These are phyloP conservation scores for Haplosporangium gracile DNA, from an alignment of 192 early-diverging fungal genomes.

Conservation along the genomic window DNA sequence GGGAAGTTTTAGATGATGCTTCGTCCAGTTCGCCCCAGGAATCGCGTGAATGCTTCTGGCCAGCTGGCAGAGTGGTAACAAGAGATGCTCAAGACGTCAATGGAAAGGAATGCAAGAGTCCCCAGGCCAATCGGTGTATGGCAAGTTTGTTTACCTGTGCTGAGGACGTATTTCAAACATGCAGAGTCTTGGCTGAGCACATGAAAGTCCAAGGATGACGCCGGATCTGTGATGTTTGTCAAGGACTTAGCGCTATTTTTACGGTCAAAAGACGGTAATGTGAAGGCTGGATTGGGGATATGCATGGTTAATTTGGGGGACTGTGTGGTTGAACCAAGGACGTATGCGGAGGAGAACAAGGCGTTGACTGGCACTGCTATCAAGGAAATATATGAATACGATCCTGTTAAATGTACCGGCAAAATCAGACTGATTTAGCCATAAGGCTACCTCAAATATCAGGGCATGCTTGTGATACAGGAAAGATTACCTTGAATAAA, in stretches of 20 bases:
- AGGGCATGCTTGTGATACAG: not conserved
- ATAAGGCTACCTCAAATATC: too few species aligned
- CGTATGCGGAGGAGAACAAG: too few species aligned
- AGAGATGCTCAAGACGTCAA: not conserved
- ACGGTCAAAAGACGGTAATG: too few species aligned
- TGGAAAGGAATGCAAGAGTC: not conserved
- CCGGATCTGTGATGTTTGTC: too few species aligned
- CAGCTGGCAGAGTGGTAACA: not conserved
- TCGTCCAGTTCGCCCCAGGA: constrained; percentile 9
- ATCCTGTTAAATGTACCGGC: too few species aligned
- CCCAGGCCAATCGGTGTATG: not conserved
- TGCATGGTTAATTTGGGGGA: too few species aligned
- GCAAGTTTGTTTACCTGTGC: constrained; percentile 8
- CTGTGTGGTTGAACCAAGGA: too few species aligned
- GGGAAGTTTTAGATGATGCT: constrained; percentile 1
- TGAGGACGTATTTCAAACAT: not conserved
- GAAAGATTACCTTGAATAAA: not conserved
- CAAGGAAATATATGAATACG: too few species aligned
- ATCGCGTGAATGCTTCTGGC: constrained; percentile 5
- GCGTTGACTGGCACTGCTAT: too few species aligned
- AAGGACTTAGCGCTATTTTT: too few species aligned
- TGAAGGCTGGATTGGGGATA: too few species aligned
- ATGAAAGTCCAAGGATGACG: not conserved
- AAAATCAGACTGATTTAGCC: too few species aligned
- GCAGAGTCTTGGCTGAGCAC: not conserved